Base-by-base conservation (phyloP, 2,329 filamentous ascomycete genomes). In the Penicillium sp. region DNA sequence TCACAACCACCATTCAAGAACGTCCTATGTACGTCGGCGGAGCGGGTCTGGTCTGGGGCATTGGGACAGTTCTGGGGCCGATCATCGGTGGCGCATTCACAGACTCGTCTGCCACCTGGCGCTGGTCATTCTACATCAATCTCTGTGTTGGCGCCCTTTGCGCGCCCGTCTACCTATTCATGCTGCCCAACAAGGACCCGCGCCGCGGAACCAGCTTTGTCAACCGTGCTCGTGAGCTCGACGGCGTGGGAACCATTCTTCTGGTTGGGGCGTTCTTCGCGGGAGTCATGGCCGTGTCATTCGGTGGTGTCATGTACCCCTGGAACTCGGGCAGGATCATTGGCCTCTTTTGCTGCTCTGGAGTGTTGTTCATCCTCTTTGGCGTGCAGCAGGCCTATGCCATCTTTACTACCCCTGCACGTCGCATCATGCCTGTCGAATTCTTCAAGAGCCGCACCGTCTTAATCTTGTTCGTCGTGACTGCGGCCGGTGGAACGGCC, bases 51-150 rank as follows among this genome's bases (percentile, higher is more conserved):
- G 52, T 60, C 30, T 74, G 66, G 67, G 68, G 69, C 9, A 10
- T 63, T 1, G 71, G 71, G 5, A 64, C 61, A 6, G 60, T 72
- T 3, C 57, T 72, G 0, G 71, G 71, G 5, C 72, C 70, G 0
- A 56, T 59, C 16, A 37, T 60, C 4, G 54, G 58, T 1, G 54
- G 56, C 10, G 55, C 48, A 10, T 59, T 61, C 12, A 44, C 53
- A 55, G 11, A 53, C 44, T 22, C 19, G 5, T 47, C 54, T 11
- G 55, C 52, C 3, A 37, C 34, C 7, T 71, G 68, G 68, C 59
- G 64, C 33, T 72, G 67, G 68, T 71, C 69, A 0, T 78, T 79
- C 57, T 84, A 84, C 57, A 76, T 83, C 66, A 83, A 83, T 55
- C 68, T 83, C 0, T 61, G 70, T 30, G 64, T 77, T 39, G 71